Evolutionary conservation across 331 rosid species (phyloP), one percentile per base, ranked within the genome.

Genomic region (Quercus tomentella): DNA sequence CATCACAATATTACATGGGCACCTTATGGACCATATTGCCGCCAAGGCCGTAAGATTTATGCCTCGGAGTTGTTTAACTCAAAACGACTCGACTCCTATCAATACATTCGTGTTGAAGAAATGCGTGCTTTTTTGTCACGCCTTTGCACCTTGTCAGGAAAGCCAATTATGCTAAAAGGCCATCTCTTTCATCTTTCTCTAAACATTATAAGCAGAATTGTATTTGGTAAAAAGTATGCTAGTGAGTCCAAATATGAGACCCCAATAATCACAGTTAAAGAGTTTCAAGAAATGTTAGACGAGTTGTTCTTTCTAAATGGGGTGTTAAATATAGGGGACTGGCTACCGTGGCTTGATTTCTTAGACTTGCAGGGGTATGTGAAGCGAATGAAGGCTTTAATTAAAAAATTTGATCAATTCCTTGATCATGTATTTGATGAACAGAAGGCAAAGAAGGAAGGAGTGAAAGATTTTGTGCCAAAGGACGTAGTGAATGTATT

Each of bases 401-500:
- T 26, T 31, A 81, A 81, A 31, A 77, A 37, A 20, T 81, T 81
- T 3, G 83, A 85, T 26, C 61, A 67, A 58, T 81, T 84, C 33
- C 73, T 72, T 51, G 79, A 80, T 16, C 57, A 76, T 35, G 77
- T 84, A 11, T 54, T 84, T 2, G 72, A 76, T 31, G 85, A 84
- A 18, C 85, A 84, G 80, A 81, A 31, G 72, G 61, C 81, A 4
- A 60, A 43, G 10, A 74, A 25, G 74, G 43, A 45, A 17, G 52
- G 7, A 65, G 63, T 56, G 35, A 31, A 74, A 25, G 77, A 79
- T 28, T 79, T 61, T 51, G 83, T 67, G 55, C 45, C 85, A 0
- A 70, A 87, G 11, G 88, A 84, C 75, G 73, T 84, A 83, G 88
- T 84, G 43, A 86, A 82, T 54, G 72, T 87, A 15, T 74, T 87